Evolutionary conservation across 805 yeast species (phyloP), one percentile per base, ranked within the genome.

Genomic region (Saturnispora halmiae): DNA sequence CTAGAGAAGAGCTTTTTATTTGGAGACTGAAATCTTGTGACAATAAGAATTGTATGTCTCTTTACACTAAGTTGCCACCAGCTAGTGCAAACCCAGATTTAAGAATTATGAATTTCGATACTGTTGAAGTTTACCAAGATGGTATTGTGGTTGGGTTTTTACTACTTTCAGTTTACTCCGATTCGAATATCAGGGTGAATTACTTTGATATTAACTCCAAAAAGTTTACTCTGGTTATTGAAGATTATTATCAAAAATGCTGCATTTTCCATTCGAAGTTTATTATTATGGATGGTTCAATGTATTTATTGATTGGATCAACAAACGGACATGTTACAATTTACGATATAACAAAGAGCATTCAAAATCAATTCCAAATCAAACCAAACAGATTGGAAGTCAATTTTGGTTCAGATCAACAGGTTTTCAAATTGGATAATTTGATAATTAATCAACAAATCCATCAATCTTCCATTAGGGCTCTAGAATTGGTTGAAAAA

Each of bases 391-490:
- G 14, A 6, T 20, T 31, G 11, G 16, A n/a, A 2, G 19, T 27
- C 9, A 15, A 11, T 13, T 4, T 19, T 21, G 16, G 20, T 14
- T 6, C 9, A 34, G 27, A 19, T 19, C 25, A 4, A 4, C 15
- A 6, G 6, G 38, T 28, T 11, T 18, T 31, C 2, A 44, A 44
- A 29, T 36, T 54, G 9, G 45, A 30, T 2, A 48, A 47, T 3
- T 59, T 64, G 28, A 46, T 66, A 2, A 47, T 65, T 30, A 64
- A 67, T 36, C 70, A 74, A 40, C 72, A 63, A 40, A 64, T 85
- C 10, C 98, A 92, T 53, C 95, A 88, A 57, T 85, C 90, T 29
- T 86, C 96, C 30, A 71, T 90, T 36, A 83, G 86, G 46, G 70
- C 81, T 1, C 53, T 83, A n/a, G 67, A 60, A 58, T 10, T 51